phyloP scores from a whole-genome alignment of 257 asterid genomes.

The Catharanthus roseus region DNA sequence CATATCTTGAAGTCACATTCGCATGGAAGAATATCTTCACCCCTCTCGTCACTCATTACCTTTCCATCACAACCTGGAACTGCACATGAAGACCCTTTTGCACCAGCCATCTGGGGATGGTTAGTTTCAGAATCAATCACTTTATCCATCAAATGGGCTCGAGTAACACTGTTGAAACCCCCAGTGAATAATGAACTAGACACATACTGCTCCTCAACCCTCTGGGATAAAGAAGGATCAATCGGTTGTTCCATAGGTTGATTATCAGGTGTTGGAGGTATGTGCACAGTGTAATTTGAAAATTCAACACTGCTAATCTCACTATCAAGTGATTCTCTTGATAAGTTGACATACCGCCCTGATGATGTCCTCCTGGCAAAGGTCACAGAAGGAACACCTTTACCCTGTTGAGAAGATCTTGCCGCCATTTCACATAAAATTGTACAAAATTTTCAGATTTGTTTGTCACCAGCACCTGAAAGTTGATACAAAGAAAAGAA shows the following conservation, averaged over 20 bases:
- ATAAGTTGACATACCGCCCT: constrained; percentile 24
- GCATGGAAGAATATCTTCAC: constrained; percentile 29
- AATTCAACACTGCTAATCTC: constrained; percentile 16
- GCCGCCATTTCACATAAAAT: constrained; percentile 4
- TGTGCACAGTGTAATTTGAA: constrained; percentile 26
- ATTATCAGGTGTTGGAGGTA: constrained; percentile 32
- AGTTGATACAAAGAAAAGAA: not conserved
- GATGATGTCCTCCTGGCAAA: constrained; percentile 29
- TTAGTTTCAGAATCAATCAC: constrained; percentile 27
- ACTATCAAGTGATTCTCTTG: constrained; percentile 26
- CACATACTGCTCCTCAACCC: constrained; percentile 32
- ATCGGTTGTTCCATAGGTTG: constrained; percentile 33
- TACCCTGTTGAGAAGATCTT: constrained; percentile 14
- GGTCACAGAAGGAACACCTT: constrained; percentile 11
- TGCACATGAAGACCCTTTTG: constrained; percentile 26
- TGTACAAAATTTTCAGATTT: not conserved
- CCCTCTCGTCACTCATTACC: constrained; percentile 28
- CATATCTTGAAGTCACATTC: constrained; percentile 33
- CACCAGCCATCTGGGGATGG: constrained; percentile 35
- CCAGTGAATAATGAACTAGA: constrained; percentile 31
- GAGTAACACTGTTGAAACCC: constrained; percentile 28
- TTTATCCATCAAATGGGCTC: constrained; percentile 34
- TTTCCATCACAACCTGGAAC: constrained; percentile 30
- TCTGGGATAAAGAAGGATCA: constrained; percentile 23
- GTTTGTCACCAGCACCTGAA: constrained; percentile 4